phyloP scores from a whole-genome alignment of 176 grass and related monocot genomes.

The Aegilops sharonensis region DNA sequence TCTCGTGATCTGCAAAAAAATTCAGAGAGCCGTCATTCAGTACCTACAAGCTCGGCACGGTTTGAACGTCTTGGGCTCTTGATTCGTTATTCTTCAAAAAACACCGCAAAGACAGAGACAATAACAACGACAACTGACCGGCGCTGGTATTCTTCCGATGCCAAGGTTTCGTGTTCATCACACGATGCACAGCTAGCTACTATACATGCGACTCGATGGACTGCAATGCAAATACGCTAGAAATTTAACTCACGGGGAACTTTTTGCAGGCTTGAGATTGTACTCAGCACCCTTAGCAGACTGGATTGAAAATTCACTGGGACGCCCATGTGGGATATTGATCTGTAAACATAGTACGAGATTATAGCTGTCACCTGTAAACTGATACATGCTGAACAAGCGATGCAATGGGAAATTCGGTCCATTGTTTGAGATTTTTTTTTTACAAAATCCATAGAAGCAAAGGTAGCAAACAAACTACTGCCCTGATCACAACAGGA shows the following conservation, averaged over 20 bases:
- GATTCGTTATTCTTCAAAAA: neutral
- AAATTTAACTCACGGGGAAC: conserved; percentile 57
- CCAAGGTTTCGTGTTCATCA: neutral
- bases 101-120: neutral
- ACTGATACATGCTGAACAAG: conserved; percentile 1
- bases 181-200: neutral
- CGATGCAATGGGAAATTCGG: neutral
- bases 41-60: neutral
- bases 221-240: neutral
- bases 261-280: conserved; percentile 63
- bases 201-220: neutral
- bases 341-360: conserved; percentile 48
- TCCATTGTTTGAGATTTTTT: neutral
- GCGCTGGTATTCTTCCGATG: neutral
- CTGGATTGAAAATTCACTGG: conserved; percentile 62
- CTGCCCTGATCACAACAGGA: neutral
- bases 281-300: conserved; percentile 53
- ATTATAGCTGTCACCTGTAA: neutral
- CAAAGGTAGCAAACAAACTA: neutral
- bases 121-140: neutral
- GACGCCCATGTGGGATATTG: conserved; percentile 57
- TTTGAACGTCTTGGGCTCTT: neutral
- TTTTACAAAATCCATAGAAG: neutral
- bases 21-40: conserved; percentile 9
- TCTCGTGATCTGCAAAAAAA: conserved; percentile 62